Evolutionary conservation across 2,329 filamentous ascomycete species (phyloP).

Genomic region (Ophiostoma populinum): DNA sequence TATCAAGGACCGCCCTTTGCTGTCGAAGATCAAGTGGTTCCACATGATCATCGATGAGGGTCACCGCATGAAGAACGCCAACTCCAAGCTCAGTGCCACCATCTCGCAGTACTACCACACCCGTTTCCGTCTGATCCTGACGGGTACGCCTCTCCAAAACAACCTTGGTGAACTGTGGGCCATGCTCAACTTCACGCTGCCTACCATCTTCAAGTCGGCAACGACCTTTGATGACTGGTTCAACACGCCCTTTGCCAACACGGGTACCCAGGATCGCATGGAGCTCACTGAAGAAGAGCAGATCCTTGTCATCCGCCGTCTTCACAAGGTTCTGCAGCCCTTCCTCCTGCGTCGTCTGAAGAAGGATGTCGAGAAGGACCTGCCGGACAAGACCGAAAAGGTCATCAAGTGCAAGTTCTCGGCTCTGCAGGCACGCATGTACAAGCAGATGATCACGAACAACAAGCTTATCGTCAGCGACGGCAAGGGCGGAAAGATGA

Average conservation of each 20-base stretch:
- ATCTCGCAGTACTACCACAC: conserved; percentile 92
- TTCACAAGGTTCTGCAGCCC: conserved; percentile 92
- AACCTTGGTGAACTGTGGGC: conserved; percentile 94
- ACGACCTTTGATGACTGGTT: conserved; percentile 99
- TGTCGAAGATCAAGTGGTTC: conserved; percentile 98
- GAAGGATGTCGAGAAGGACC: conserved; percentile 97
- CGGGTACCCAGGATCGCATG: conserved; percentile 96
- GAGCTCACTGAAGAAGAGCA: conserved; percentile 99
- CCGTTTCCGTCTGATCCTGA: conserved; percentile 88
- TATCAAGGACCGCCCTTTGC: conserved; percentile 89
- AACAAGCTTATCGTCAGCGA: conserved; percentile 91
- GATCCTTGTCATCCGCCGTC: conserved; percentile 88
- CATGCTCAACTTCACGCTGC: conserved; percentile 93
- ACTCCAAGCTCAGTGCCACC: conserved; percentile 89
- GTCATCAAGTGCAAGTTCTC: conserved; percentile 99
- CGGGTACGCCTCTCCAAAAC: conserved; percentile 92
- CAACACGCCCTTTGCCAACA: conserved; percentile 98
- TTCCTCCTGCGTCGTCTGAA: conserved; percentile 97
- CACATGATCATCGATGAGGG: conserved; percentile 99
- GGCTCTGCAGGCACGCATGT: conserved; percentile 76
- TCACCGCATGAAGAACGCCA: conserved; percentile 97
- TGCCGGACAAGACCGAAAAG: conserved; percentile 97
- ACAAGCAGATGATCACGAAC: conserved; percentile 94
- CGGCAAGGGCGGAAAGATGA: conserved; percentile 86
- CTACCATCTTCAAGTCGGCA: conserved; percentile 97